Base-by-base conservation (phyloP, 768 basidiomycete species). In the Leccinum variicolor region DNA sequence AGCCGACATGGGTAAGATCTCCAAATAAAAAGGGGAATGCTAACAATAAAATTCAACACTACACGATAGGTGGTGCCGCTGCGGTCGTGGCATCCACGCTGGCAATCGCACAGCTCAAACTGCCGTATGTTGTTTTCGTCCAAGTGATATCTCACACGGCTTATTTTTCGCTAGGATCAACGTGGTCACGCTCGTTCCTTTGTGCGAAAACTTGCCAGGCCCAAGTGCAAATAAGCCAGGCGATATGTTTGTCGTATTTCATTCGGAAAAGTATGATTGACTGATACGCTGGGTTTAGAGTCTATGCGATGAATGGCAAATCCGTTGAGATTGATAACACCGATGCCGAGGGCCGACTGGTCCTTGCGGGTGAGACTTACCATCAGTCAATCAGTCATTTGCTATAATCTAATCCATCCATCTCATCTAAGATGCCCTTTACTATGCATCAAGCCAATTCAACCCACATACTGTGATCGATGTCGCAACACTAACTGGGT, bases 291-390 rank as follows among this genome's bases (percentile, higher is more conserved):
- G 23, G 39, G 1, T 19, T 47, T 60, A 92, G 89, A 45, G 64
- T 93, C 62, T 89, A 89, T 60, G 88, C 90, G 6, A 92, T 92
- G 88, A 92, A 92, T 62, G 90, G 92, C 36, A 93, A 92, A 72
- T 84, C 87, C 0, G 80, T 94, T 17, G 90, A 94, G 68, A 81
- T 94, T 28, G 90, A 93, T 73, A 92, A 92, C 69, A 94, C 92
- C 0, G 92, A 92, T 67, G 90, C 90, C 6, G 90, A 91, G 65
- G 90, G 89, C 11, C 84, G 90, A 13, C 75, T 93, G 45, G 76
- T 92, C 29, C 82, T 93, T 50, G 81, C 91, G 50, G 86, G 85
- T 86, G 55, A 46, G 78, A 64, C 45, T 45, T 36, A 1, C 31
- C 47, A 31, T 54, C 36, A 13, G 26, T 36, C 15, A 11, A 34